These are phyloP conservation scores for Suhomyces anneliseae DNA, from an alignment of 1,139 yeast genomes.

Conservation along the genomic window DNA sequence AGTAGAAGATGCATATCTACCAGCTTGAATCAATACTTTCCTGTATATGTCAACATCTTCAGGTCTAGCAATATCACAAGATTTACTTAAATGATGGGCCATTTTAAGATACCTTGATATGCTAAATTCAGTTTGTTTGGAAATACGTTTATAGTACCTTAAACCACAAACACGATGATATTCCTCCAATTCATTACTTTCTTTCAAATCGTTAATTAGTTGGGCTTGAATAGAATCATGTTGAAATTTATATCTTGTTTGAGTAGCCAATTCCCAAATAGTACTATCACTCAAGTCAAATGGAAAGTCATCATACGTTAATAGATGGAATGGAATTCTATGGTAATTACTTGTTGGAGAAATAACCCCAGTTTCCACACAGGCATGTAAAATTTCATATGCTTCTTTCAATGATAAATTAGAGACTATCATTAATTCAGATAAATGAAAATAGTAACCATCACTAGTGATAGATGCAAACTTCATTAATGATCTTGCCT, in stretches of 20 bases:
- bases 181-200: conserved; percentile 27
- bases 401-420: conserved; percentile 28
- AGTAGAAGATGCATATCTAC: conserved; percentile 36
- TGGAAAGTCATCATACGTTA: conserved; percentile 33
- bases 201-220: conserved; percentile 27
- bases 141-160: conserved; percentile 31
- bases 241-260: conserved; percentile 32
- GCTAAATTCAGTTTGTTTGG: conserved; percentile 19
- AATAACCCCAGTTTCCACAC: conserved; percentile 35
- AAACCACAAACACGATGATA: conserved; percentile 47
- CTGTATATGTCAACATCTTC: conserved; percentile 31
- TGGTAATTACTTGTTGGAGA: conserved; percentile 45
- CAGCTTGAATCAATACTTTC: conserved; percentile 37
- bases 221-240: conserved; percentile 38
- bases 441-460: conserved; percentile 43
- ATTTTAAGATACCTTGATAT: conserved; percentile 30
- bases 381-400: conserved; percentile 32
- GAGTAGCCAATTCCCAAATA: conserved; percentile 37
- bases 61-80: conserved; percentile 26
- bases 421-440: conserved; percentile 44
- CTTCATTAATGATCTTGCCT: conserved; percentile 29
- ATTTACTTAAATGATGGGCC: conserved; percentile 35
- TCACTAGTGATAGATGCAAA: conserved; percentile 47
- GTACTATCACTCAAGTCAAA: conserved; percentile 39
- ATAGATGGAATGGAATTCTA: conserved; percentile 48